Conservation (phyloP, 257 asterid species). For the Ocimum tenuiflorum region DNA sequence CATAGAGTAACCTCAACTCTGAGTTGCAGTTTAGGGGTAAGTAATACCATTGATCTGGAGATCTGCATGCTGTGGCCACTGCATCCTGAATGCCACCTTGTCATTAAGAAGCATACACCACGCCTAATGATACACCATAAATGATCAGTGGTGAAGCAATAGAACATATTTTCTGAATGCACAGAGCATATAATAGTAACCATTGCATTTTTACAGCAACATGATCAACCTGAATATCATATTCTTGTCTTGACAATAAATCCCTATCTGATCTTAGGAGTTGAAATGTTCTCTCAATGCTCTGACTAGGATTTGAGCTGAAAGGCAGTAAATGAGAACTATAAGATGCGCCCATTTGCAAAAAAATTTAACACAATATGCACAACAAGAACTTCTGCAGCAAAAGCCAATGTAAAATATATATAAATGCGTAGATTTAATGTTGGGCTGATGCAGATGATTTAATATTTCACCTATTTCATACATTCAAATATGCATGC, state of each 20-base stretch:
- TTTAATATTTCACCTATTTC: background rate
- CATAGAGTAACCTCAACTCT: constrained; percentile 4
- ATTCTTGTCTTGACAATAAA: constrained; percentile 66
- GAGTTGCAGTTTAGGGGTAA: constrained; percentile 8
- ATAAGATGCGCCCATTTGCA: constrained; percentile 12
- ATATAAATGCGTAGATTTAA: constrained; percentile 6
- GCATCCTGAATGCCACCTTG: constrained; percentile 91
- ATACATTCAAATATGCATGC: background rate
- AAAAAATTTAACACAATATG: constrained; percentile 3
- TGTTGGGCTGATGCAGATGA: background rate
- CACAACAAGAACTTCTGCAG: background rate
- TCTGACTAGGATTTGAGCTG: constrained; percentile 80
- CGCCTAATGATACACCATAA: constrained; percentile 46
- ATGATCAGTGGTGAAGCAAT: background rate
- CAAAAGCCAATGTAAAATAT: background rate
- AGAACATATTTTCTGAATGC: background rate
- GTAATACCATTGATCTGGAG: constrained; percentile 85
- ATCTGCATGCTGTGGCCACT: constrained; percentile 93
- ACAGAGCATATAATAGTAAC: background rate
- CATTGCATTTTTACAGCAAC: constrained; percentile 14
- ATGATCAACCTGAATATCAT: constrained; percentile 80
- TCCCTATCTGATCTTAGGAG: constrained; percentile 80
- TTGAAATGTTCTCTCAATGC: constrained; percentile 79
- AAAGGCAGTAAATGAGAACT: constrained; percentile 15
- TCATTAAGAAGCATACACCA: constrained; percentile 97